Conservation (phyloP, 1,139 yeast genomes). For the Magnusiomyces magnusii region DNA sequence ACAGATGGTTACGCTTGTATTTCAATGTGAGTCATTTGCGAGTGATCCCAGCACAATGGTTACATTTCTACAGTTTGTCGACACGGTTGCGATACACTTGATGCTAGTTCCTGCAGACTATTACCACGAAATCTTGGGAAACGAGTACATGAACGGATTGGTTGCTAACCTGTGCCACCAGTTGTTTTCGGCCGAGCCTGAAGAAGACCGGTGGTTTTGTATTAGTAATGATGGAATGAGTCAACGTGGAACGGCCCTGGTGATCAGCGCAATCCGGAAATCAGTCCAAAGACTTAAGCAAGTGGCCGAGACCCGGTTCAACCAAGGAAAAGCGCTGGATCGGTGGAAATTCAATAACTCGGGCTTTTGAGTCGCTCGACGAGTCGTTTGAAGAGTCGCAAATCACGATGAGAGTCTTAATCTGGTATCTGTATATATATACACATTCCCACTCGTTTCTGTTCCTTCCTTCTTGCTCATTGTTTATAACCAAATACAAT, state of each 20-base stretch:
- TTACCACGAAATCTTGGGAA: not conserved
- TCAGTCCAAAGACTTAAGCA: too few species aligned
- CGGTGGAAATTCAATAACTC: too few species aligned
- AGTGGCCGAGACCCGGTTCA: too few species aligned
- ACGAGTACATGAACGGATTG: not conserved
- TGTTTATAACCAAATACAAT: too few species aligned
- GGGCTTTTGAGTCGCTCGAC: too few species aligned
- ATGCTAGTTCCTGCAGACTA: not conserved
- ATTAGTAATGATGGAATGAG: not conserved
- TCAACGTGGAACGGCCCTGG: too few species aligned
- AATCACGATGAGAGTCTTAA: too few species aligned
- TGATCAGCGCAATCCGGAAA: not conserved
- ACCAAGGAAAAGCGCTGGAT: too few species aligned
- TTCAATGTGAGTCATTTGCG: not conserved
- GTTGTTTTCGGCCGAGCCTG: not conserved
- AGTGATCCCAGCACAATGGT: not conserved
- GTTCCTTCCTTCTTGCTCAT: too few species aligned
- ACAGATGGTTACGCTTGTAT: not conserved
- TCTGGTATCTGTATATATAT: too few species aligned
- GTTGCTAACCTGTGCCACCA: not conserved
- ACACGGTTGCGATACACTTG: not conserved
- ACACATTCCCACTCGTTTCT: too few species aligned
- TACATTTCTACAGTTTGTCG: not conserved
- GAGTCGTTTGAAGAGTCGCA: too few species aligned
- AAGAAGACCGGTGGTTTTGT: conserved; percentile 1